Percentiles rank a stretch among this genome's conserved stretches.
These are phyloP conservation scores for Fusarium sp. DNA, from an alignment of 2,329 filamentous ascomycete genomes.

Conservation along the genomic window DNA sequence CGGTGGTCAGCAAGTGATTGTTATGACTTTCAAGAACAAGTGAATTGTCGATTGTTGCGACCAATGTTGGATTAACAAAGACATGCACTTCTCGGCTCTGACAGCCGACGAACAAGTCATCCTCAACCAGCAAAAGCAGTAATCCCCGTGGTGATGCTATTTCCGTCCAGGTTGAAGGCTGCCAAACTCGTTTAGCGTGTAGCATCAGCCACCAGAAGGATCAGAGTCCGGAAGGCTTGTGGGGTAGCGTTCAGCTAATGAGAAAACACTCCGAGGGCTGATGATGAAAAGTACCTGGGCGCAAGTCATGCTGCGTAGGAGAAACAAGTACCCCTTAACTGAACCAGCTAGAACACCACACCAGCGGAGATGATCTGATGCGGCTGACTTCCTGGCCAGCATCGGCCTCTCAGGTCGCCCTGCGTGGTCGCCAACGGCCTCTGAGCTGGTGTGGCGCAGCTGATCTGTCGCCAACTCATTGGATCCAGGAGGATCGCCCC, in stretches of 20 bases:
- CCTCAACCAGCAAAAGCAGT: background rate
- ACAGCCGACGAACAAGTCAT: background rate
- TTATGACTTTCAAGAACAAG: background rate
- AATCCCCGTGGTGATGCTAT: background rate
- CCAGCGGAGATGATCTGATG: background rate
- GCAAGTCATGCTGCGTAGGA: fast-evolving
- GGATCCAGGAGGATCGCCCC: background rate
- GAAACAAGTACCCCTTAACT: background rate
- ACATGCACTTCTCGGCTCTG: background rate
- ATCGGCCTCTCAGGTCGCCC: background rate
- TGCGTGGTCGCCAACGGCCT: background rate
- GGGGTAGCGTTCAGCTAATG: background rate
- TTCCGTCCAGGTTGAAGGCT: background rate
- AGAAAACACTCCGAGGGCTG: background rate
- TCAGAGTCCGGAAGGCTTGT: background rate
- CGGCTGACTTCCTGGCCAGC: background rate
- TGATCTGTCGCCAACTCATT: background rate
- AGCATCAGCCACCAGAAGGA: background rate
- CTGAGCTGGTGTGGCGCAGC: background rate
- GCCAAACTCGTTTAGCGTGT: background rate
- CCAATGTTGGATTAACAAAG: background rate
- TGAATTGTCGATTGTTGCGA: background rate
- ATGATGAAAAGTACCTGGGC: background rate
- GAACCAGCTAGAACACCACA: background rate
- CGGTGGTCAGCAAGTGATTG: background rate